phyloP scores from a whole-genome alignment of 2,329 filamentous ascomycete species.

The Sodiomyces alkalinus region DNA sequence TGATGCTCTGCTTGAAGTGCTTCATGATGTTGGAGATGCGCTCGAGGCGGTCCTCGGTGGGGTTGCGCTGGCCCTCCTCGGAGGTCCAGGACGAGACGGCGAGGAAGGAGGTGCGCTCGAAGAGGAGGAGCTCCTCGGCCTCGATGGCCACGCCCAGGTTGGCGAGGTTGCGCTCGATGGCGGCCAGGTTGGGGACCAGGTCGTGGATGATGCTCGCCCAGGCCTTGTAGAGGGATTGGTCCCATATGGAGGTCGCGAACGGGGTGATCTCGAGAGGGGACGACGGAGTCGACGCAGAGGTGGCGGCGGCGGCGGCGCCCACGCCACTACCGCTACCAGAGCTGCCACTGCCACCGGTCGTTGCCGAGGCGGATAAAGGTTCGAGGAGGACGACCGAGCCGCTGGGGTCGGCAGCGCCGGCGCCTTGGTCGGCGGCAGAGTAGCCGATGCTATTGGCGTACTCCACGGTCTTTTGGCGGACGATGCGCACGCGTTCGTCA shows the following conservation, averaged over 20 bases:
- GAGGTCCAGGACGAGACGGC: constrained; percentile 89
- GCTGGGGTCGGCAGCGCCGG: constrained; percentile 13
- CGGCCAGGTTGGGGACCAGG: constrained; percentile 80
- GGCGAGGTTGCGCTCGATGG: constrained; percentile 75
- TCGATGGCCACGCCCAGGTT: constrained; percentile 75
- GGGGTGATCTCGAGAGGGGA: constrained; percentile 56
- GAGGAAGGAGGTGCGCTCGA: constrained; percentile 90
- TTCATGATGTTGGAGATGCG: constrained; percentile 94
- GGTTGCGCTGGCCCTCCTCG: constrained; percentile 60
- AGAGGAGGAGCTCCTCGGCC: constrained; percentile 85
- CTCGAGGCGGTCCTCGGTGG: constrained; percentile 85
- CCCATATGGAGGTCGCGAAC: constrained; percentile 96
- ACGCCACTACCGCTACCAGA: no score
- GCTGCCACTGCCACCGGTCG: no score
- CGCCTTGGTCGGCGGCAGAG: constrained; percentile 10
- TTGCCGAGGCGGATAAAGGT: constrained; percentile 13
- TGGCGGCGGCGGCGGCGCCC: constrained; percentile 7
- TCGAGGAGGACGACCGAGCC: constrained; percentile 9
- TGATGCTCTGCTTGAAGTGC: constrained; percentile 81
- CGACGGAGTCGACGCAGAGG: constrained; percentile 4
- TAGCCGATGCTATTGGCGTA: constrained; percentile 27
- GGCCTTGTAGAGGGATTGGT: constrained; percentile 93
- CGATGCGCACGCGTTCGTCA: constrained; percentile 64
- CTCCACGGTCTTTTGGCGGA: constrained; percentile 56
- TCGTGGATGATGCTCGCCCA: constrained; percentile 98